Evolutionary conservation across 2,329 filamentous ascomycete genomes (phyloP).

Genomic region (Amauroascus verrucosus): DNA sequence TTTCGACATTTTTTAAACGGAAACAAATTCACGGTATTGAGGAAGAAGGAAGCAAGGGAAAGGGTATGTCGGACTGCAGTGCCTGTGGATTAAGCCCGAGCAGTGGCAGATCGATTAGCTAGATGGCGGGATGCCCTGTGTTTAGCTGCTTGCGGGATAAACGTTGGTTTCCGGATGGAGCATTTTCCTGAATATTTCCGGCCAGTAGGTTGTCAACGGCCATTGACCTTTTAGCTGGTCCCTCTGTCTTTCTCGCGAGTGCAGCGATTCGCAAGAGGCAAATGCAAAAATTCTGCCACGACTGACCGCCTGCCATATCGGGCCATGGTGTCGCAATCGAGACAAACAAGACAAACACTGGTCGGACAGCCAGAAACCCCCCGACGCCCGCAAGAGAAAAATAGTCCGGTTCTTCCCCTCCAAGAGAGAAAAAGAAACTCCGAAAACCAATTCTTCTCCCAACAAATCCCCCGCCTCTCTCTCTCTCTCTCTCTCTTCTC

Average conservation of each 20-base stretch:
- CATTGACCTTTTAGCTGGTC: too few species aligned
- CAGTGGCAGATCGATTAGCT: too few species aligned
- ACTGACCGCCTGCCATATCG: constrained; percentile 4
- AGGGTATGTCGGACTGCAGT: too few species aligned
- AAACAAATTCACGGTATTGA: too few species aligned
- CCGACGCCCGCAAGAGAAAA: background rate
- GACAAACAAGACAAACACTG: background rate
- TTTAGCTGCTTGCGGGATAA: background rate
- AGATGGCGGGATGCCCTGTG: too few species aligned
- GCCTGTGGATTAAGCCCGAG: too few species aligned
- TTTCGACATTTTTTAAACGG: constrained; percentile 67
- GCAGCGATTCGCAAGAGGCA: background rate
- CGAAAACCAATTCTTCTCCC: background rate
- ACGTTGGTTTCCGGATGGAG: background rate
- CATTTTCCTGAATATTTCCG: background rate
- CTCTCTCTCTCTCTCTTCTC: constrained; percentile 5
- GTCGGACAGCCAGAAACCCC: background rate
- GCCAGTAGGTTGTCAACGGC: too few species aligned
- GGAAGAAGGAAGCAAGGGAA: too few species aligned
- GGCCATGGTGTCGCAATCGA: background rate
- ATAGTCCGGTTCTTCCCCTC: background rate
- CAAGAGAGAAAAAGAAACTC: background rate
- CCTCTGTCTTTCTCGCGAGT: too few species aligned
- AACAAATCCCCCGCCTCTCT: background rate
- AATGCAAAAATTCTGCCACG: constrained; percentile 1